Base-by-base conservation (phyloP, 31 red algal species). In the Bonnemaisonia californica region DNA sequence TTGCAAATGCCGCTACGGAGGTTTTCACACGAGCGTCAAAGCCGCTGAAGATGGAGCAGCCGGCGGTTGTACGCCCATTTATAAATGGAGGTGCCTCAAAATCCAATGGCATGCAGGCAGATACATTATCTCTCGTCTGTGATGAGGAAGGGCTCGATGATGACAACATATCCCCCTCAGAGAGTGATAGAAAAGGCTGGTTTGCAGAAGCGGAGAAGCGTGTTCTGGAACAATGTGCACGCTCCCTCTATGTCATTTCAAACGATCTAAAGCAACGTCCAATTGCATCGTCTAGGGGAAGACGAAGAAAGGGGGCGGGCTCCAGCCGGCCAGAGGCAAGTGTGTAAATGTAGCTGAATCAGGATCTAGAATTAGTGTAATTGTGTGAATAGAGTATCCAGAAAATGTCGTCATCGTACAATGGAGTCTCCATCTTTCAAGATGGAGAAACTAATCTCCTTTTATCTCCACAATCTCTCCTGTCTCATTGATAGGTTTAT, bases 211-310 rank as follows among this genome's bases (percentile, higher is more conserved):
- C 83, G n/a, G 83, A 87, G 54, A 78, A 78, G 22, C 58, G 64
- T 37, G 83, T 87, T 21, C 60, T 87, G 3, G 62, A 87, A 71
- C 56, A 74, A 61, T 87, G 83, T 59, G 83, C 83, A 29, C 40
- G 73, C 16, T 68, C 72, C 13, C 36, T 87, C 38, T 78, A 71
- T 71, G 58, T 87, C 8, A 87, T 87, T 60, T 74, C 83, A 1
- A 85, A 68, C 56, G 73, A 51, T 16, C 7, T 16, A 16, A 51
- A 16, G 16, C n/a, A n/a, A n/a, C 9, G 45, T 51, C 9, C 45
- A 16, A 16, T 51, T 51, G 45, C 45, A 51, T 7, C 45, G 45
- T 16, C 45, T 51, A 7, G 45, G 7, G 45, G 45, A 51, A 51
- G 45, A 51, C 7, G 45, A 51, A 51, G 45, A 51, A 51, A 51